Base-by-base conservation (phyloP, 345 rosid species). In the Arabidopsis thaliana region DNA sequence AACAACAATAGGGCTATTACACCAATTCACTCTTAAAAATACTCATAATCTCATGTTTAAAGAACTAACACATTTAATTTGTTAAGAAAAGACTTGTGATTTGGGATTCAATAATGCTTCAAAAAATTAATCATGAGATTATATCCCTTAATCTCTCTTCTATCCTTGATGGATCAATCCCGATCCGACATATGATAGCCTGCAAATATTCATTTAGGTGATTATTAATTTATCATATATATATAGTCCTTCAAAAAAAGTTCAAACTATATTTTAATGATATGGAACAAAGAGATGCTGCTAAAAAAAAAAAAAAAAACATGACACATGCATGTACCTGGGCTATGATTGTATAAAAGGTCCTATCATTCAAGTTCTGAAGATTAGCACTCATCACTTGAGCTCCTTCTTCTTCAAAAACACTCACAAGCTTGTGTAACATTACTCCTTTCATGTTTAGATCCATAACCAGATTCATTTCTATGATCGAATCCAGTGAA, bases 321-420 rank as follows among this genome's bases (percentile, higher is more conserved):
- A 11, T 34, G 2, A 56, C 12, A 33, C 11, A 32, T 56, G 32
- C 16, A 14, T 2, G 23, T 37, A 75, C 69, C 62, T 68, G 62
- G 6, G 74, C 79, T 22, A 36, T 40, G 49, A 68, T 23, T 8
- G 81, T 71, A 51, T 56, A 66, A 50, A 12, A 7, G 49, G 34
- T 71, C 62, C 3, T 78, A 20, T 59, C 48, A 34, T 59, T 72
- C 45, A 78, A 41, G 72, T 33, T 71, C 7, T 65, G 61, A 51
- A 72, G 56, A 67, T 52, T 34, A 36, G 60, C 64, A 66, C 37
- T 72, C 77, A 78, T 72, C 41, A 72, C 63, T 65, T 65, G 68
- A 36, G 81, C 81, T 59, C 81, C 81, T 78, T 59, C 77, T 50
- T 78, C 69, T 67, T 42, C 69, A 41, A 78, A 73, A 78, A 58